phyloP scores from a whole-genome alignment of 2,329 filamentous ascomycete species.

The Penicillium polonicum region DNA sequence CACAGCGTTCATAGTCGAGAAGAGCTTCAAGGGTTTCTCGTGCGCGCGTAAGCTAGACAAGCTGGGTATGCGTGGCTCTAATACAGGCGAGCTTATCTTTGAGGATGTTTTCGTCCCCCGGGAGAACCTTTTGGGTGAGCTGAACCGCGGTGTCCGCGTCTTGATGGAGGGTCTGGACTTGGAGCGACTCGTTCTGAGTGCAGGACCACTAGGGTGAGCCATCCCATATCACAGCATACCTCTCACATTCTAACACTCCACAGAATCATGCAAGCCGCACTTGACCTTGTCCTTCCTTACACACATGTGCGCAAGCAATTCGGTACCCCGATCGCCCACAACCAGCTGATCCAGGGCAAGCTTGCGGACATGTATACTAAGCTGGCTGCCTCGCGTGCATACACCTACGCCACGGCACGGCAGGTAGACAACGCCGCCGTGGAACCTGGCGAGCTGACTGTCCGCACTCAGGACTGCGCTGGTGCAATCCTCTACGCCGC shows the following conservation, averaged over 20 bases:
- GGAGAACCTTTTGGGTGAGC: slow-evolving; percentile 73
- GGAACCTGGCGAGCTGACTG: slow-evolving; percentile 38
- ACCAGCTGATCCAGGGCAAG: slow-evolving; percentile 90
- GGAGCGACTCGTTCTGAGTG: slow-evolving; percentile 85
- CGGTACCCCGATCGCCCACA: slow-evolving; percentile 78
- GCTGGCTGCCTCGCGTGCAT: slow-evolving; percentile 76
- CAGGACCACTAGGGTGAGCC: slow-evolving; percentile 73
- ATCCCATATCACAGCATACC: neutral
- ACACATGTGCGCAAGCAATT: slow-evolving; percentile 90
- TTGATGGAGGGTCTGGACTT: slow-evolving; percentile 96
- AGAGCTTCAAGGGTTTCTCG: slow-evolving; percentile 69
- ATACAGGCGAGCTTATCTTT: slow-evolving; percentile 91
- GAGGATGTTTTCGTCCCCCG: slow-evolving; percentile 85
- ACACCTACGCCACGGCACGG: slow-evolving; percentile 80
- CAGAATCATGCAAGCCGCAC: slow-evolving; percentile 81
- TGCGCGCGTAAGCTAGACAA: slow-evolving; percentile 93
- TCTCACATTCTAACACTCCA: slow-evolving; percentile 10
- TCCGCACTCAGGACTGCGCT: slow-evolving; percentile 88
- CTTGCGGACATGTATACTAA: slow-evolving; percentile 98
- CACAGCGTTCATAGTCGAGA: slow-evolving; percentile 87
- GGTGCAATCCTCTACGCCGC: slow-evolving; percentile 92
- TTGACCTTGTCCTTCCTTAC: slow-evolving; percentile 85
- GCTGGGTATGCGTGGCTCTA: slow-evolving; percentile 95
- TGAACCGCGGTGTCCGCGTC: slow-evolving; percentile 82
- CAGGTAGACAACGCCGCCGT: slow-evolving; percentile 71